phyloP scores from a whole-genome alignment of 2,329 filamentous ascomycete genomes.

The Fusarium sp. region DNA sequence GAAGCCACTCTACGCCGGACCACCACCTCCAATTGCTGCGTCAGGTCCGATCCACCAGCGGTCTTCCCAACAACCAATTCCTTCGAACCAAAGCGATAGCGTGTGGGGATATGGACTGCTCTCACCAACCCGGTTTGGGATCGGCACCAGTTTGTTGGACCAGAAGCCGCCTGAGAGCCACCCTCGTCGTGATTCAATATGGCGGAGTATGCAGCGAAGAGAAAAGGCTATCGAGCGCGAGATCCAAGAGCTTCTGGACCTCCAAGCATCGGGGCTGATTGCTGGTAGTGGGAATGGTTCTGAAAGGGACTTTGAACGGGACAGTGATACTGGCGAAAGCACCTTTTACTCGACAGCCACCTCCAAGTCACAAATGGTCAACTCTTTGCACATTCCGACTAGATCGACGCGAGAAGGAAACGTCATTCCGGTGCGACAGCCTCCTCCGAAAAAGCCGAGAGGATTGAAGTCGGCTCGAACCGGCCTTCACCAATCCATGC shows the following conservation, averaged over 20 bases:
- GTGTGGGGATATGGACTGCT: slow-evolving; percentile 27
- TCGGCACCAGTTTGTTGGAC: slow-evolving; percentile 48
- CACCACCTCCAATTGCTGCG: slow-evolving; percentile 61
- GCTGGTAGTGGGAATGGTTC: slow-evolving; percentile 48
- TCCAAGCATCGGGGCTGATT: slow-evolving; percentile 56
- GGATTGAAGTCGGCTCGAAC: slow-evolving; percentile 69
- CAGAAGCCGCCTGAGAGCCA: slow-evolving; percentile 41
- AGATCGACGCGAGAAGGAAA: slow-evolving; percentile 53
- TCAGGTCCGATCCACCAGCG: slow-evolving; percentile 45
- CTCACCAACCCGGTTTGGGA: slow-evolving; percentile 27
- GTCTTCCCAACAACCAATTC: slow-evolving; percentile 7
- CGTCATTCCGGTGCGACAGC: slow-evolving; percentile 69
- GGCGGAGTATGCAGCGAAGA: slow-evolving; percentile 56
- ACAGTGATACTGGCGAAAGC: slow-evolving; percentile 53
- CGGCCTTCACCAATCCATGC: slow-evolving; percentile 69
- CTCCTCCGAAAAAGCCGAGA: slow-evolving; percentile 56
- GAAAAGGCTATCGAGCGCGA: slow-evolving; percentile 57
- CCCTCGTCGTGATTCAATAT: slow-evolving; percentile 54
- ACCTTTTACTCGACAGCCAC: slow-evolving; percentile 53
- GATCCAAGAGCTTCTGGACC: slow-evolving; percentile 58
- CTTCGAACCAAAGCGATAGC: slow-evolving; percentile 23
- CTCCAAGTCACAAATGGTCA: slow-evolving; percentile 52
- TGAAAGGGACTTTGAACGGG: slow-evolving; percentile 42
- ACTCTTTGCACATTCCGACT: slow-evolving; percentile 53
- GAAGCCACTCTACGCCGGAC: slow-evolving; percentile 55